Evolutionary conservation across 2,329 filamentous ascomycete genomes (phyloP), one percentile per base, ranked within the genome.

Genomic region (Fusarium bactridioides): DNA sequence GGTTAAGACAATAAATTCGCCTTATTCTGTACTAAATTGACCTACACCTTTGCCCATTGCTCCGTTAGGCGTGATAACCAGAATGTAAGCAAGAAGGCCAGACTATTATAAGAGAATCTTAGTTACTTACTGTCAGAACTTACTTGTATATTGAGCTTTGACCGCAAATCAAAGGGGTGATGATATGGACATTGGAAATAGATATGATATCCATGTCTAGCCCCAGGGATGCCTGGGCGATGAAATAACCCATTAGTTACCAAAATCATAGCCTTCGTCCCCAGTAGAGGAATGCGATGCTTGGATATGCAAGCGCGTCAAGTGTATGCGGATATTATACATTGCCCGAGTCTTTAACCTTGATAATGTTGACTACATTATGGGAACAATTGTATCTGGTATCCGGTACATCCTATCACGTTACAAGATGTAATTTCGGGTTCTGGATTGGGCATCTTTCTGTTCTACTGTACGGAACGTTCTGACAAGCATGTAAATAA

Each of bases 251-350:
- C 31, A 33, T 15, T 1, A 33, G 31, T 33, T 7, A 33, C 31
- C 31, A 33, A 31, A 33, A 33, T 3, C 31, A 33, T 33, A 33
- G 31, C 13, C 31, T 33, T 33, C 31, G 1, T 15, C 31, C 13
- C 0, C 7, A 15, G 4, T 15, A 33, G 7, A 33, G 7, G 4
- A 7, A 33, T 33, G 0, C 2, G 5, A 33, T 33, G 6, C 2
- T 33, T 33, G 31, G 31, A 33, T 15, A 40, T 10, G 2, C 12
- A 40, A 6, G 5, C 8, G 38, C 21, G 21, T 8, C 12, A n/a
- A 40, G 8, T 40, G 8, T n/a, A 1, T 16, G 10, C 35, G 6
- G 15, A n/a, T 40, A 10, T 0, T 40, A 9, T 15, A 40, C 12
- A 8, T 10, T 40, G 21, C 21, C 12, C 5, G 38, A n/a, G 2